Percentiles rank a stretch among this genome's conserved stretches.
phyloP scores from a whole-genome alignment of 2,329 filamentous ascomycete genomes.

The Hymenotorrendiella dingleyae region DNA sequence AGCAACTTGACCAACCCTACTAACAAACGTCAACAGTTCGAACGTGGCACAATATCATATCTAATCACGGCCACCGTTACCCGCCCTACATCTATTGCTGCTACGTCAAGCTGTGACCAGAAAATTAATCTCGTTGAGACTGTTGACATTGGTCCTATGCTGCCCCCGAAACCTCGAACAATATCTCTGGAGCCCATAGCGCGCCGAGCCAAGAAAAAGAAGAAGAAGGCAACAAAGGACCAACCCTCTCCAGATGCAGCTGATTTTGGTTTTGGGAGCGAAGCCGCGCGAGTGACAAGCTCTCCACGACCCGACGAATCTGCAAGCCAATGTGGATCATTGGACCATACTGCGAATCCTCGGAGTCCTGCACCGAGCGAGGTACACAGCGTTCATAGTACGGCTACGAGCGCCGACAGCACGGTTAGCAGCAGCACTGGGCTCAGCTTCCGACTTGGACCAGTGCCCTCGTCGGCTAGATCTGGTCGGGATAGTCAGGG shows the following conservation, averaged over 20 bases:
- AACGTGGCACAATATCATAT: constrained; percentile 88
- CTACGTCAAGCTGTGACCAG: constrained; percentile 72
- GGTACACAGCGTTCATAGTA: constrained; percentile 62
- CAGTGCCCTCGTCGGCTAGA: constrained; percentile 31
- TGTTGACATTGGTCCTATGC: constrained; percentile 75
- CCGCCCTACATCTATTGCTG: constrained; percentile 77
- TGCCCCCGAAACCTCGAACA: constrained; percentile 68
- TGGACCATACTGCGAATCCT: constrained; percentile 38
- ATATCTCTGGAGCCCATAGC: constrained; percentile 85
- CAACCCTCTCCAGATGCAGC: constrained; percentile 14
- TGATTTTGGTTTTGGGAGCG: constrained; percentile 22
- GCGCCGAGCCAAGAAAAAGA: constrained; percentile 52
- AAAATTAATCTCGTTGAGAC: constrained; percentile 75
- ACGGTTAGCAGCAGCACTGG: constrained; percentile 34
- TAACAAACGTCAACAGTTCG: constrained; percentile 63
- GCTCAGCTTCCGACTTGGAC: constrained; percentile 39
- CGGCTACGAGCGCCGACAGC: constrained; percentile 66
- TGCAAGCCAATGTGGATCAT: constrained; percentile 29
- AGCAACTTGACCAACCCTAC: too few species aligned
- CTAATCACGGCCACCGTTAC: constrained; percentile 86
- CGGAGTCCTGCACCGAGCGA: constrained; percentile 45
- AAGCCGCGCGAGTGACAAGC: constrained; percentile 13
- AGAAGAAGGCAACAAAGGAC: constrained; percentile 20
- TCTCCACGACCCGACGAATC: constrained; percentile 29
- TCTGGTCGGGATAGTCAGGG: constrained; percentile 42